These are phyloP conservation scores for Carnegiea gigantea DNA, from an alignment of 179 eudicot genomes.

Conservation along the genomic window DNA sequence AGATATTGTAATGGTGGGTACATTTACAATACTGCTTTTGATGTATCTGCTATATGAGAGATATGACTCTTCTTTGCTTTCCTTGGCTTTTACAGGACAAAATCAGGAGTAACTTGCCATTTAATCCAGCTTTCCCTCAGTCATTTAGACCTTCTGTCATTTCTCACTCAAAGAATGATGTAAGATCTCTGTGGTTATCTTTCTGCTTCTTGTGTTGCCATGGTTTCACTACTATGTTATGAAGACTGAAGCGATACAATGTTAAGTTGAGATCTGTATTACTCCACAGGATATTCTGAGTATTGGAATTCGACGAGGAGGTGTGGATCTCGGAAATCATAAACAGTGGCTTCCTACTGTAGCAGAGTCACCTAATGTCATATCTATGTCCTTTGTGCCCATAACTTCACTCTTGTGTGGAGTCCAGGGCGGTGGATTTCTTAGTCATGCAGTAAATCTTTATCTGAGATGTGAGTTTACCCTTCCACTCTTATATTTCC, in stretches of 20 bases:
- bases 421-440: slow-evolving; percentile 88
- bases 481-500: neutral
- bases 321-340: slow-evolving; percentile 73
- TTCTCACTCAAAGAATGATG: slow-evolving; percentile 66
- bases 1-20: neutral
- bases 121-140: slow-evolving; percentile 43
- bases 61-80: neutral
- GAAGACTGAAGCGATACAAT: slow-evolving; percentile 4
- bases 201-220: neutral
- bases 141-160: slow-evolving; percentile 58
- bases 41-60: neutral
- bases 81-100: slow-evolving; percentile 44
- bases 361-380: slow-evolving; percentile 68
- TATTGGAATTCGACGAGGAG: slow-evolving; percentile 72
- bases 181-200: slow-evolving; percentile 31
- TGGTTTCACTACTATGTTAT: neutral
- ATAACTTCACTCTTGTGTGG: slow-evolving; percentile 81
- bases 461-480: slow-evolving; percentile 85
- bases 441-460: slow-evolving; percentile 88
- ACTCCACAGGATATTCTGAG: slow-evolving; percentile 64
- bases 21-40: neutral
- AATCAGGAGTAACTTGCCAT: slow-evolving; percentile 45
- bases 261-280: slow-evolving; percentile 6
- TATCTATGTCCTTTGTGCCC: slow-evolving; percentile 93
- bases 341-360: slow-evolving; percentile 81